Conservation (phyloP, 2,329 filamentous ascomycete species). For the Atkinsonella hypoxylon region DNA sequence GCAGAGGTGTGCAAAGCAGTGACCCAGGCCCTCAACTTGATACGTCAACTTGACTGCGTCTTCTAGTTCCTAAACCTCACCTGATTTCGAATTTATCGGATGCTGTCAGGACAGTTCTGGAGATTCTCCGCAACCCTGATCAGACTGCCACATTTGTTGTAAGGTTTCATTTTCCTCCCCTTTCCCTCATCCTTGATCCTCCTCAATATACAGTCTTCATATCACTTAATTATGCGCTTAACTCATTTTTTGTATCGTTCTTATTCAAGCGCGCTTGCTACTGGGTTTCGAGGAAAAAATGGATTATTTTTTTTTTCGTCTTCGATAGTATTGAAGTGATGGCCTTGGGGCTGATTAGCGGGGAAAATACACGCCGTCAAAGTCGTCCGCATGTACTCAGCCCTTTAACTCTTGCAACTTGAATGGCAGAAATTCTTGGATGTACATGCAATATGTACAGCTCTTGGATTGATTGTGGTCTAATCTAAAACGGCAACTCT, state of each 20-base stretch:
- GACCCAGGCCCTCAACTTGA: neutral
- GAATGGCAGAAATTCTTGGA: neutral
- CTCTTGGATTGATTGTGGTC: neutral
- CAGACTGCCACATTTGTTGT: slow-evolving; percentile 1
- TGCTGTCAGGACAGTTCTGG: slow-evolving; percentile 8
- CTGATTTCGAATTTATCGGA: neutral
- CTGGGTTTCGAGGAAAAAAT: slow-evolving; percentile 15
- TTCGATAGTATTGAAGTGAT: slow-evolving; percentile 2
- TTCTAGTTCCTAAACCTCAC: neutral
- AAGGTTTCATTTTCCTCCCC: neutral
- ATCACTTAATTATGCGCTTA: slow-evolving; percentile 16
- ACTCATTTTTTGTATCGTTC: slow-evolving; percentile 19
- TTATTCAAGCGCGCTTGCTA: slow-evolving; percentile 23
- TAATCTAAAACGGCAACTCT: neutral
- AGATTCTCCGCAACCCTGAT: neutral
- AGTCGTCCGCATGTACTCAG: slow-evolving; percentile 16
- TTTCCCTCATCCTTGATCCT: neutral
- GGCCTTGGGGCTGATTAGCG: neutral
- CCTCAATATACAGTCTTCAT: slow-evolving; percentile 13
- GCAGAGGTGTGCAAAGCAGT: neutral
- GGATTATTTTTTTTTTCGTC: neutral
- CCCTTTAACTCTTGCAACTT: slow-evolving; percentile 21
- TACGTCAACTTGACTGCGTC: slow-evolving; percentile 6
- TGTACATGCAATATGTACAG: neutral
- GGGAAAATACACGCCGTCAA: neutral